Base-by-base conservation (phyloP, 139 green algal genomes). In the Volvox africanus region DNA sequence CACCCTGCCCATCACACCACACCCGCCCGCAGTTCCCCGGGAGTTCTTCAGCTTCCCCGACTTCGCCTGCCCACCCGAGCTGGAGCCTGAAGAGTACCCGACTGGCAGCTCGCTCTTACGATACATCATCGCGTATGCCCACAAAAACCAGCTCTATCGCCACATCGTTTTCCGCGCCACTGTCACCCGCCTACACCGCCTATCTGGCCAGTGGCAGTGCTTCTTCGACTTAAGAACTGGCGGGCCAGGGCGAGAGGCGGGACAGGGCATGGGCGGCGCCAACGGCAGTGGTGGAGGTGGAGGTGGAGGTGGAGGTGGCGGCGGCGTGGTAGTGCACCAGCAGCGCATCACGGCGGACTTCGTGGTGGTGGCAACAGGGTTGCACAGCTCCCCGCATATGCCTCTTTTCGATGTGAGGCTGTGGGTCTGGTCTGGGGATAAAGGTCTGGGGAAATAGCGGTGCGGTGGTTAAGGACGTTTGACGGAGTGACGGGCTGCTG, bases 331-430 rank as follows among this genome's bases (percentile, higher is more conserved):
- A 0, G 37, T 33, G n/a, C 24, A 50, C 37, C 80, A 92, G 77
- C 80, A 87, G n/a, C 88, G 80, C 20, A 79, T 91, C 28, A 82
- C 62, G 21, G 88, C 88, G 36, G 80, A 86, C 62, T 91, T 82
- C n/a, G 88, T 91, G 88, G 88, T 91, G 77, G 77, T 91, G 88
- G 77, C 69, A 2, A 91, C 88, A 0, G 88, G 88, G 65, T 44
- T 91, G 65, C 88, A 87, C 88, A 69, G 35, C 78, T 80, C 88
- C 20, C 88, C 78, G 61, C 50, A 78, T 62, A 28, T 92, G 65
- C 88, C 79, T 9, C 18, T 77, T 3, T 36, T 91, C 33, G 73
- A 86, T 35, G 87, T 86, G 75, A 26, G 83, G 44, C 44, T 75
- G 67, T 75, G 67, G 67, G 24, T 26, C 3, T 75, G 67, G 67